Evolutionary conservation across 805 yeast species (phyloP), one percentile per base, ranked within the genome.

Genomic region (Candida andamanensis): DNA sequence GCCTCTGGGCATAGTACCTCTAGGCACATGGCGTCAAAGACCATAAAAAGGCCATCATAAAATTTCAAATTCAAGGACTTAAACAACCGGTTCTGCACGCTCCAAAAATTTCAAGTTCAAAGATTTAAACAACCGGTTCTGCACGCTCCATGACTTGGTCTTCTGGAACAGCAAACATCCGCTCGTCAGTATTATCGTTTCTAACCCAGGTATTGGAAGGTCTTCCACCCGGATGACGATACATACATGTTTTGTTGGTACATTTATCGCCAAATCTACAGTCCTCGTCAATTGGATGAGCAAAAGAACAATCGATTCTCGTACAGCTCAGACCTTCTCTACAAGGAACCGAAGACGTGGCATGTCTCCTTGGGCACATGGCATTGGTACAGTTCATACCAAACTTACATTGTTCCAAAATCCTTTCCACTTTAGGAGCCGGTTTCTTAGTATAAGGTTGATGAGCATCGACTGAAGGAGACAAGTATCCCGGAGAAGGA

Each of bases 361-460:
- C 94, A 58, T 87, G 97, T 60, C 97, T 76, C 55, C 74, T 82
- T 39, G 82, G 80, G 60, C 97, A 87, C 47, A 69, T 72, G 44
- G 69, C 74, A 50, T 85, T 85, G 26, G 86, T 80, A 60, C 97
- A 87, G 38, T 72, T 67, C 7, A 72, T 44, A 23, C 89, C 87
- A 52, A 76, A 87, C 54, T 81, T 84, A 60, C 97, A 87, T 48
- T 85, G 85, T 41, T 84, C 95, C 46, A 86, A 66, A 1, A 76
- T 69, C 47, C 36, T 35, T 16, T 41, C 40, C n/a, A 45, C 39
- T 26, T 33, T 29, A 19, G 30, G 30, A n/a, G 12, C 6, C 11
- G 21, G 14, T 23, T 26, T 24, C n/a, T 9, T 6, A 5, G n/a
- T 30, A 20, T 24, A 35, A 22, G 17, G 42, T 25, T 24, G 30